These are phyloP conservation scores for Colletotrichum tabaci DNA, from an alignment of 2,329 filamentous ascomycete species.

Conservation along the genomic window DNA sequence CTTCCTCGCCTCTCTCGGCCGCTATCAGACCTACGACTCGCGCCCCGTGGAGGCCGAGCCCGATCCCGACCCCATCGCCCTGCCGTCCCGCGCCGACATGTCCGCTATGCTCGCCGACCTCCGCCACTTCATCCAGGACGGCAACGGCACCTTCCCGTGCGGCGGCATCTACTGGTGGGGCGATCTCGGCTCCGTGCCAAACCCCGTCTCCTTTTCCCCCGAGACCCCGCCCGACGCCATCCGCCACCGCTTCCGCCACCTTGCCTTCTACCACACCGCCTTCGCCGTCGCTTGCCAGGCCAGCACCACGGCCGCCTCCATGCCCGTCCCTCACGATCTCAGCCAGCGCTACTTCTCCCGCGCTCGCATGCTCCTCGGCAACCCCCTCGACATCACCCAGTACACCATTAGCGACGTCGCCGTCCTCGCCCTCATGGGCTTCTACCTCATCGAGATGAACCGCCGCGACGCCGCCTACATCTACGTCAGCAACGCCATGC, in stretches of 20 bases:
- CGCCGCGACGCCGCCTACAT: constrained; percentile 64
- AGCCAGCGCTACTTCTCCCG: constrained; percentile 63
- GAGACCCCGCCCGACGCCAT: constrained; percentile 42
- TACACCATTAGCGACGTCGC: constrained; percentile 61
- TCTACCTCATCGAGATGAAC: constrained; percentile 66
- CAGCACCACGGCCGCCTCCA: constrained; percentile 48
- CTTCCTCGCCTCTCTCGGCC: constrained; percentile 60
- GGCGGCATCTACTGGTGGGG: constrained; percentile 67
- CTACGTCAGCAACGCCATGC: constrained; percentile 63
- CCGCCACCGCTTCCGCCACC: constrained; percentile 51
- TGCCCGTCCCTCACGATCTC: constrained; percentile 50
- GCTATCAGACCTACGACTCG: constrained; percentile 64
- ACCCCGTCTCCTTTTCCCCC: constrained; percentile 42
- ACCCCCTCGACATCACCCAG: constrained; percentile 61
- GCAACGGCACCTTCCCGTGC: constrained; percentile 56
- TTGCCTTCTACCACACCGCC: constrained; percentile 62
- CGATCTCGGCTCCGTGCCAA: constrained; percentile 53
- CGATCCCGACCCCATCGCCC: constrained; percentile 56
- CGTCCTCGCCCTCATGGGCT: constrained; percentile 61
- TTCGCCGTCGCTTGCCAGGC: constrained; percentile 58
- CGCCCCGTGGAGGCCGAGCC: constrained; percentile 54
- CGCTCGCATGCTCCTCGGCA: constrained; percentile 60
- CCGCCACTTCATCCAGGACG: constrained; percentile 62
- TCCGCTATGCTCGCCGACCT: constrained; percentile 56
- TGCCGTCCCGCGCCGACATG: constrained; percentile 57